Conservation (phyloP, 177 flowering plant genomes). For the Vitis hybrid region DNA sequence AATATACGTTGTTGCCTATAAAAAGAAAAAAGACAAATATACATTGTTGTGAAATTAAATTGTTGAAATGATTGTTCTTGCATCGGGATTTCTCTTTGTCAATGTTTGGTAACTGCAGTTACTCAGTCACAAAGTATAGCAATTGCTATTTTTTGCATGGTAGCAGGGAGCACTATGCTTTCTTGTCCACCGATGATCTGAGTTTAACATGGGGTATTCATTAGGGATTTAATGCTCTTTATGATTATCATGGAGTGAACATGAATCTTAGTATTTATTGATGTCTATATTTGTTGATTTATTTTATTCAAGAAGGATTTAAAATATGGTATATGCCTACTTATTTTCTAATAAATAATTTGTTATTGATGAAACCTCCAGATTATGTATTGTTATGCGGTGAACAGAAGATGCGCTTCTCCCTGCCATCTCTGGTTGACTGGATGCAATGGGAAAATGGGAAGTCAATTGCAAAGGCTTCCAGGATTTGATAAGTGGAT, state of each 20-base stretch:
- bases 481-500: constrained; percentile 91
- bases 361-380: constrained; percentile 38
- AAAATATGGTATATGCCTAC: neutral
- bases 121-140: neutral
- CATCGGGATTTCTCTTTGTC: neutral
- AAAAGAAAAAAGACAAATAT: too few relatives aligned
- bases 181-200: neutral
- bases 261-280: neutral
- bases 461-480: constrained; percentile 55
- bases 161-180: neutral
- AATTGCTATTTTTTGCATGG: neutral
- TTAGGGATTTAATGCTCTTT: neutral
- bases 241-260: neutral
- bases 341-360: neutral
- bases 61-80: neutral
- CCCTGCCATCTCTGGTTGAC: constrained; percentile 92
- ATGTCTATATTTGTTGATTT: neutral
- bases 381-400: constrained; percentile 94
- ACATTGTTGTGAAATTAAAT: neutral
- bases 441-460: constrained; percentile 76
- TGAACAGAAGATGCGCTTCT: constrained; percentile 59
- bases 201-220: neutral
- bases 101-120: neutral
- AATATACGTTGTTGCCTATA: neutral
- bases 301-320: neutral